Percentiles rank a stretch among this genome's conserved stretches.
Evolutionary conservation across 225 moss, liverwort and hornwort species (phyloP).

Genomic region (Marchantia paleacea): DNA sequence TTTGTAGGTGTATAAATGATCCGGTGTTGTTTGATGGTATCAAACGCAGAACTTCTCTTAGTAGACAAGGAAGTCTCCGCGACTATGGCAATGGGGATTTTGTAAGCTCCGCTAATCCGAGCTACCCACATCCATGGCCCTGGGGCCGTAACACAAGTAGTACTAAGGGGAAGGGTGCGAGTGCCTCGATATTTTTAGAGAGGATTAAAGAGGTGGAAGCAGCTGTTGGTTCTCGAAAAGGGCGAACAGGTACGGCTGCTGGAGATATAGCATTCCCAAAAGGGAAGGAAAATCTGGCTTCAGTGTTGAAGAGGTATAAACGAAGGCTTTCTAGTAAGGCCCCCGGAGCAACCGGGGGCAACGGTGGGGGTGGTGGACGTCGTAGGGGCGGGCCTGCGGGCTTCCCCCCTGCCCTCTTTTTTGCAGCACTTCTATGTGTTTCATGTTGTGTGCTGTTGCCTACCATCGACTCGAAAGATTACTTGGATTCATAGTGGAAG

Average conservation of each 20-base stretch:
- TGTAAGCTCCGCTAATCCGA: slow-evolving; percentile 32
- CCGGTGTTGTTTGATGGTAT: slow-evolving; percentile 21
- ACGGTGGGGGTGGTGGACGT: slow-evolving; percentile 44
- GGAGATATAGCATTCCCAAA: slow-evolving; percentile 90
- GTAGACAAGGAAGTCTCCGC: slow-evolving; percentile 45
- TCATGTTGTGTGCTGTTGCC: slow-evolving; percentile 41
- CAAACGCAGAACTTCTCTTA: slow-evolving; percentile 27
- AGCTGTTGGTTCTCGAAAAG: slow-evolving; percentile 80
- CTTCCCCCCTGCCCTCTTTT: slow-evolving; percentile 30
- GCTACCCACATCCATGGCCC: slow-evolving; percentile 63
- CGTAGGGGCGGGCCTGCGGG: slow-evolving; percentile 35
- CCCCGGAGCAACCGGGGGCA: slow-evolving; percentile 41
- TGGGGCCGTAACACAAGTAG: slow-evolving; percentile 67
- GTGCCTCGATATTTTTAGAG: slow-evolving; percentile 66
- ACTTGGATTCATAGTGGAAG: slow-evolving; percentile 16
- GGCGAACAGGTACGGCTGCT: slow-evolving; percentile 89
- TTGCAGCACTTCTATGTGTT: slow-evolving; percentile 44
- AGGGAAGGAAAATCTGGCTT: slow-evolving; percentile 90
- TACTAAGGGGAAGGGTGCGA: slow-evolving; percentile 59
- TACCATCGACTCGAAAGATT: slow-evolving; percentile 19
- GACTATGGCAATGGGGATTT: slow-evolving; percentile 49
- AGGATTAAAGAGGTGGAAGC: slow-evolving; percentile 90
- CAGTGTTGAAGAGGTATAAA: slow-evolving; percentile 83
- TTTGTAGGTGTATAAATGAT: slow-evolving; percentile 63
- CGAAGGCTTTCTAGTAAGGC: slow-evolving; percentile 67